Evolutionary conservation across 2,329 filamentous ascomycete genomes (phyloP), one percentile per base, ranked within the genome.

Genomic region (Sporothrix euskadiensis): DNA sequence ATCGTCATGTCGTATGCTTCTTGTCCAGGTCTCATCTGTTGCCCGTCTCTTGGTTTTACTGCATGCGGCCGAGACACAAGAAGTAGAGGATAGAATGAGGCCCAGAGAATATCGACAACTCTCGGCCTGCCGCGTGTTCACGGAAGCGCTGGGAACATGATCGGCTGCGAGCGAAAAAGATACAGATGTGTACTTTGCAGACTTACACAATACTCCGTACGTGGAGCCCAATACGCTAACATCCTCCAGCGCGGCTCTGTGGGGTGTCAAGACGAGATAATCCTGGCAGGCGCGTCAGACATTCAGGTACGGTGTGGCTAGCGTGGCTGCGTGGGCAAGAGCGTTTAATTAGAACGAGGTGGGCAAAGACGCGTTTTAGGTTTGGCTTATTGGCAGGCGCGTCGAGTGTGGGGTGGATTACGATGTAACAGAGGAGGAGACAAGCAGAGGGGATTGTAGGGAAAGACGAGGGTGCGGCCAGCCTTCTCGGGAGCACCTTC

Each of bases 311-410:
- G 65, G 65, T 49, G 61, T 30, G 61, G 9, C 61, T 66, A 49
- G 65, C 66, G 30, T 19, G n/a, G 26, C 52, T 22, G 22, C 22
- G 22, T 26, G 22, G 26, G 30, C 16, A 4, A 32, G 47, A 8
- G 54, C 12, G 69, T 59, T 71, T 59, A 71, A 71, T 71, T 44
- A 70, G 52, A 14, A 61, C 22, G 22, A 47, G 35, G 12, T 26
- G 44, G 44, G 7, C 35, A n/a, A 71, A 61, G 69, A 71, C 69
- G 69, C 69, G 69, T 71, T 71, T 71, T 71, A 39, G 69, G 69
- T 44, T 63, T 71, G 41, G 69, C 69, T 19, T 22, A 26, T 61
- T 71, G 69, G 35, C 39, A 71, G 54, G 69, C 69, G 69, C 69
- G 69, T 71, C 69, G 56, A 30, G 54, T 44, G 68, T 56, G 66